phyloP scores from a whole-genome alignment of 2,329 filamentous ascomycete genomes.

The Cryphonectria carpinicola region DNA sequence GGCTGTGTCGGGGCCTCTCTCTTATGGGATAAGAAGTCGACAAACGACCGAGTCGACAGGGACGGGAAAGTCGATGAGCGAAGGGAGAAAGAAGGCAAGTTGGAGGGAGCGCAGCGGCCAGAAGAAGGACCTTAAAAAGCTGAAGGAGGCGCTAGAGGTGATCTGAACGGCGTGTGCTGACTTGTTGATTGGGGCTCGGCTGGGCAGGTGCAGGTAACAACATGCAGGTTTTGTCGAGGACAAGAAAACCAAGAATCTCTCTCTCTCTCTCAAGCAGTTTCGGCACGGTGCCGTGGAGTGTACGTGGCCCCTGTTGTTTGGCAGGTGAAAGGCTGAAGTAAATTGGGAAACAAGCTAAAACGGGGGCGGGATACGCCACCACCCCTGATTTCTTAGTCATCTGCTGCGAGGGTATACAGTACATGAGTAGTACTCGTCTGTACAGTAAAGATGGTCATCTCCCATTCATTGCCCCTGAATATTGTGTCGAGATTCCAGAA shows the following conservation, averaged over 20 bases:
- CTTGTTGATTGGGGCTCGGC: constrained; percentile 6
- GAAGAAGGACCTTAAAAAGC: not conserved
- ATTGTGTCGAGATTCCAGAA: not conserved
- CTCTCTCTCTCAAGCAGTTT: not conserved
- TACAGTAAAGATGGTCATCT: not conserved
- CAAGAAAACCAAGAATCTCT: constrained; percentile 5
- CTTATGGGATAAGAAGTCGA: not conserved
- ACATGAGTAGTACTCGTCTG: not conserved
- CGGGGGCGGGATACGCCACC: not conserved
- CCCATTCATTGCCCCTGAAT: not conserved
- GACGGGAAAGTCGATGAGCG: not conserved
- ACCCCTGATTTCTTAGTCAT: constrained; percentile 1
- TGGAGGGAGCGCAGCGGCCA: constrained; percentile 1
- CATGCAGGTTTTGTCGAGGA: constrained; percentile 7
- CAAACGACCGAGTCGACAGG: constrained; percentile 3
- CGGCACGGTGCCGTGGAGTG: not conserved
- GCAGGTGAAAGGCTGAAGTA: constrained; percentile 13
- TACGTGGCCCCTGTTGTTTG: constrained; percentile 21
- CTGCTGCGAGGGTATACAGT: not conserved
- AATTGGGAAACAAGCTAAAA: constrained; percentile 14
- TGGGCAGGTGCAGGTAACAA: constrained; percentile 4
- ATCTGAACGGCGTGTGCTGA: not conserved
- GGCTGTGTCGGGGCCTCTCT: constrained; percentile 29
- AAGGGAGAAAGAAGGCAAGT: constrained; percentile 2
- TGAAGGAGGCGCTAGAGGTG: constrained; percentile 8